phyloP scores from a whole-genome alignment of 352 stramenopile genomes.

The Phytophthora foliorum region DNA sequence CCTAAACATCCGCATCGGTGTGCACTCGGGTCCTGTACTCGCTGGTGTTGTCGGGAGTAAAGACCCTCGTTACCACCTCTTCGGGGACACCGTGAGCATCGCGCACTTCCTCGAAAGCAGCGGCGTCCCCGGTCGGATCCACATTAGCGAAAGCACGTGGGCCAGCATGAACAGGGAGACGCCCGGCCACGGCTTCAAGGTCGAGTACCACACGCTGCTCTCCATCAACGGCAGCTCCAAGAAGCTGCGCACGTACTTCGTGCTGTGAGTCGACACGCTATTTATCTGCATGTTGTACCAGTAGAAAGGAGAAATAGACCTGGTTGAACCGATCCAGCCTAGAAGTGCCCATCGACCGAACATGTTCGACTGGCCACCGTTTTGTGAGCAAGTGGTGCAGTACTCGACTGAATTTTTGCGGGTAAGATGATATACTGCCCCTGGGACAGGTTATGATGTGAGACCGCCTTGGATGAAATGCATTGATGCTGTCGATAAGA shows the following conservation, averaged over 20 bases:
- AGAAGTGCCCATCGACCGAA: too few species aligned
- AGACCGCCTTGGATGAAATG: slow-evolving; percentile 6
- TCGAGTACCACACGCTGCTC: slow-evolving; percentile 88
- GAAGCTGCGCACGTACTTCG: slow-evolving; percentile 86
- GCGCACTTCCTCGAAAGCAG: slow-evolving; percentile 86
- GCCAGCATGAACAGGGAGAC: slow-evolving; percentile 87
- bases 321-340: too few species aligned
- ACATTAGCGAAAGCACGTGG: slow-evolving; percentile 88
- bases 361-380: too few species aligned
- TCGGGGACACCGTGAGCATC: slow-evolving; percentile 88
- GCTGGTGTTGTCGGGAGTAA: slow-evolving; percentile 88
- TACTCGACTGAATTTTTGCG: too few species aligned
- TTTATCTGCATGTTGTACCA: slow-evolving; percentile 23
- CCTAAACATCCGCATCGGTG: slow-evolving; percentile 88
- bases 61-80: slow-evolving; percentile 88
- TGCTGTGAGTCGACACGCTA: slow-evolving; percentile 47
- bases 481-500: neutral
- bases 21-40: slow-evolving; percentile 86
- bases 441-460: slow-evolving; percentile 6
- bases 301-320: neutral
- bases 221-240: slow-evolving; percentile 78
- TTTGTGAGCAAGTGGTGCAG: too few species aligned
- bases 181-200: slow-evolving; percentile 79
- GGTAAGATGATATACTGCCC: neutral
- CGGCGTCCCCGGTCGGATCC: slow-evolving; percentile 76